phyloP scores from a whole-genome alignment of 179 eudicot species.

The Sideroxylon spinosum region DNA sequence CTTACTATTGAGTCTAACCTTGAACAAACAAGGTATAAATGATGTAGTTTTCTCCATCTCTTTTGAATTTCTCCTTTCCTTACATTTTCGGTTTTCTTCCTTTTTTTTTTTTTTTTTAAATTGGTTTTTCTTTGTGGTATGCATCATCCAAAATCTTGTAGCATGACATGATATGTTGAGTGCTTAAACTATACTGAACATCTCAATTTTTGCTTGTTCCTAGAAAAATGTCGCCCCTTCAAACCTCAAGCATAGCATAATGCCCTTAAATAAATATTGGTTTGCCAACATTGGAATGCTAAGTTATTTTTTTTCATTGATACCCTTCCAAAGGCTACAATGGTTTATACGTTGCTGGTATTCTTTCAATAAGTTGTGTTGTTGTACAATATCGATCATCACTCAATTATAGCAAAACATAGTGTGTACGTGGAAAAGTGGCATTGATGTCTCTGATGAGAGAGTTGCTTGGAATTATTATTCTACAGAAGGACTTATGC shows the following conservation, averaged over 20 bases:
- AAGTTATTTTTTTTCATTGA: not conserved
- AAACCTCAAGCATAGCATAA: not conserved
- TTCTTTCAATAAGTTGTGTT: not conserved
- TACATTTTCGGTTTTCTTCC: not conserved
- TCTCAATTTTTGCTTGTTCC: not conserved
- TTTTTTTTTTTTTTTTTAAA: not conserved
- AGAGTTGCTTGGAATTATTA: conserved; percentile 12
- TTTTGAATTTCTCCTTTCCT: not conserved
- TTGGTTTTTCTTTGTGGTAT: not conserved
- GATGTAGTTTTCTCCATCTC: not conserved
- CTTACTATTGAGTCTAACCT: conserved; percentile 65
- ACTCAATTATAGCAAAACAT: not conserved
- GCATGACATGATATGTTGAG: not conserved
- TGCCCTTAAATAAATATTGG: not conserved
- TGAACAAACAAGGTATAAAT: conserved; percentile 51
- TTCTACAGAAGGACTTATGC: conserved; percentile 53
- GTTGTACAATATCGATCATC: not conserved
- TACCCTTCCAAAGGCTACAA: not conserved
- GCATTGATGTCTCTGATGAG: not conserved
- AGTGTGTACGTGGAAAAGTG: not conserved
- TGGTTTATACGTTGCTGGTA: not conserved
- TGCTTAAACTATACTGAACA: not conserved
- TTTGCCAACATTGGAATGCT: not conserved
- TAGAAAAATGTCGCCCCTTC: not conserved
- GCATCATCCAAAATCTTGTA: not conserved